Percentiles rank a stretch among this genome's conserved stretches.
Conservation (phyloP, 257 asterid genomes). For the Solanum pinnatisectum region DNA sequence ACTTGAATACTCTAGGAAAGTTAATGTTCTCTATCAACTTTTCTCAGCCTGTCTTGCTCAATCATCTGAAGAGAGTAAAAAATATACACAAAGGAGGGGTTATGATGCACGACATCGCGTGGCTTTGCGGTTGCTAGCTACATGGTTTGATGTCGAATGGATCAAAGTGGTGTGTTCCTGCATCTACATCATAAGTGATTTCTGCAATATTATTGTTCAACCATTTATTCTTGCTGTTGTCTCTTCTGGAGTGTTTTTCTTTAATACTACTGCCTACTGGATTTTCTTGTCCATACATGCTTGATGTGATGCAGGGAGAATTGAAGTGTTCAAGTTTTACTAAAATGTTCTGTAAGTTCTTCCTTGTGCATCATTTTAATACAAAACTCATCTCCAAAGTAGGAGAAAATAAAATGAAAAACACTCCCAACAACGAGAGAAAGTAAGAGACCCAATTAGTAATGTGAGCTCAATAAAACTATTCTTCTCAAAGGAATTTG, state of each 20-base stretch:
- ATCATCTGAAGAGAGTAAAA: constrained; percentile 38
- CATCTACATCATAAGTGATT: neutral
- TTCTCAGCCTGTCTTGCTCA: constrained; percentile 76
- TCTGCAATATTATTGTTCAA: neutral
- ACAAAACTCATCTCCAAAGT: neutral
- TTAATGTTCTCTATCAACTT: constrained; percentile 67
- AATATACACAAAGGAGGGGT: constrained; percentile 45
- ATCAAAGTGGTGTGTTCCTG: constrained; percentile 47
- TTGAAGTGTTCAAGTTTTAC: neutral
- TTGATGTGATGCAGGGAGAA: neutral
- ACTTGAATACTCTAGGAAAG: constrained; percentile 58
- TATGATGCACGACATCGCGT: constrained; percentile 86
- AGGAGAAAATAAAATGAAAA: neutral
- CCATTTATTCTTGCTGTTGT: neutral
- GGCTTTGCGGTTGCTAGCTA: constrained; percentile 68
- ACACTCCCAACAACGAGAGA: neutral
- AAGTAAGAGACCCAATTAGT: neutral
- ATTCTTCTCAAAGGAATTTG: neutral
- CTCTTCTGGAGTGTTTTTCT: neutral
- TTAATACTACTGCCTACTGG: neutral
- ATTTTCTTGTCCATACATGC: neutral
- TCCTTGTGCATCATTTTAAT: neutral
- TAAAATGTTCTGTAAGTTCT: neutral
- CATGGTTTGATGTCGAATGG: constrained; percentile 88
- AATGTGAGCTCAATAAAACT: neutral